These are phyloP conservation scores for Rhododendron molle DNA, from an alignment of 148 eudicot species.

Conservation along the genomic window DNA sequence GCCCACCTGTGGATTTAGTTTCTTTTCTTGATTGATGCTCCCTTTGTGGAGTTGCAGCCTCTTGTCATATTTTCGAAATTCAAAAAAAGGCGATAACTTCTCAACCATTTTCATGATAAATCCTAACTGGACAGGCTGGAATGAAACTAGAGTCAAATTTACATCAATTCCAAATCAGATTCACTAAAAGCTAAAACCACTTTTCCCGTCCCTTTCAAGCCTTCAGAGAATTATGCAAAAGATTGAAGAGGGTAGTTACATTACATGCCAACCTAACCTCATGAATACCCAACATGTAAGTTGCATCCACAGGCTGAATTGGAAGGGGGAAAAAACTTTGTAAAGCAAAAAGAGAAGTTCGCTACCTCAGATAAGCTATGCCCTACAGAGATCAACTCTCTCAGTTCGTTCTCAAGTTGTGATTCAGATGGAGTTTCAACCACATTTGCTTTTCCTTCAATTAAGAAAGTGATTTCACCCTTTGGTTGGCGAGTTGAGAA, in stretches of 20 bases:
- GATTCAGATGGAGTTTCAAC: constrained; percentile 62
- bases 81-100: not conserved
- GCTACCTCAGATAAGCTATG: constrained; percentile 81
- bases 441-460: constrained; percentile 57
- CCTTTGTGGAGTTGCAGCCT: not conserved
- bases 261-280: not conserved
- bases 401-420: constrained; percentile 66
- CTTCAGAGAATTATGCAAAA: constrained; percentile 3
- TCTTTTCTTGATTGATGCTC: not conserved
- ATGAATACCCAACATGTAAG: constrained; percentile 3
- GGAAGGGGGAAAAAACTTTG: not conserved
- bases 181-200: not conserved
- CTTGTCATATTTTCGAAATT: not conserved
- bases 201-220: not conserved
- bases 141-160: not conserved
- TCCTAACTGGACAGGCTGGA: not conserved
- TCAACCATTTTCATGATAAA: not conserved
- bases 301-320: not conserved
- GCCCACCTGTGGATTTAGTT: not conserved
- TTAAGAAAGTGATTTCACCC: constrained; percentile 92
- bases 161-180: not conserved
- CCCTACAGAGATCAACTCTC: constrained; percentile 67
- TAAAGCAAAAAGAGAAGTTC: not conserved
- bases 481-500: constrained; percentile 61
- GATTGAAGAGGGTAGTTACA: not conserved